A percentile compares a stretch with the other conserved stretches of the same genome.
Conservation (phyloP, 352 stramenopile species). For the Globisporangium recalcitrans region DNA sequence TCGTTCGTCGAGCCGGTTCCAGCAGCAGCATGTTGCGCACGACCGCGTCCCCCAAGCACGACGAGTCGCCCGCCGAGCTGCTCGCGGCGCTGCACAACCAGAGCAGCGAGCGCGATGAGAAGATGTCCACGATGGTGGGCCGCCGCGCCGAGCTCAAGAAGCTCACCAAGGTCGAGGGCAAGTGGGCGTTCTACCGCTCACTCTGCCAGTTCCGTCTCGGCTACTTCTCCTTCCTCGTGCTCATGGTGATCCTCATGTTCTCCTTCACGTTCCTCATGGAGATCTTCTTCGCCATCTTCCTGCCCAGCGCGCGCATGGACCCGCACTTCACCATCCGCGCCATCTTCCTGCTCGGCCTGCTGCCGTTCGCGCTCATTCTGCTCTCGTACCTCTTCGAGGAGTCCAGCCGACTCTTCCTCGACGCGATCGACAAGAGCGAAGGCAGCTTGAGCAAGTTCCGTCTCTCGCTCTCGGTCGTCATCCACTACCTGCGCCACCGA, state of each 20-base stretch:
- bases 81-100: conserved; percentile 20
- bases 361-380: conserved; percentile 76
- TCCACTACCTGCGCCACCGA: conserved; percentile 80
- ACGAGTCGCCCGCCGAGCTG: conserved; percentile 16
- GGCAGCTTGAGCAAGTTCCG: conserved; percentile 80
- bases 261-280: conserved; percentile 87
- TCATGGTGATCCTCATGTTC: conserved; percentile 89
- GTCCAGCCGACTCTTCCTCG: conserved; percentile 70
- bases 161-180: conserved; percentile 46
- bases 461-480: conserved; percentile 74
- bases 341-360: conserved; percentile 55
- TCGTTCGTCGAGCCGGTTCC: neutral
- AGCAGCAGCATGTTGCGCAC: conserved; percentile 9
- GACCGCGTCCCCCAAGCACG: conserved; percentile 8
- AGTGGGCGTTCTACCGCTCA: conserved; percentile 74
- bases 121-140: conserved; percentile 53
- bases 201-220: conserved; percentile 83
- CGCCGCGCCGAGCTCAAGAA: conserved; percentile 68
- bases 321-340: conserved; percentile 68
- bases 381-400: conserved; percentile 88
- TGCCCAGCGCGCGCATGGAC: conserved; percentile 68
- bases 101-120: conserved; percentile 35
- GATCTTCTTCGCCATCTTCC: conserved; percentile 89
- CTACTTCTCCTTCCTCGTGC: conserved; percentile 86
- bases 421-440: conserved; percentile 84